Percentiles rank a stretch among this genome's conserved stretches.
Evolutionary conservation across 2,329 filamentous ascomycete species (phyloP).

Genomic region (Aspergillus puulaauensis): DNA sequence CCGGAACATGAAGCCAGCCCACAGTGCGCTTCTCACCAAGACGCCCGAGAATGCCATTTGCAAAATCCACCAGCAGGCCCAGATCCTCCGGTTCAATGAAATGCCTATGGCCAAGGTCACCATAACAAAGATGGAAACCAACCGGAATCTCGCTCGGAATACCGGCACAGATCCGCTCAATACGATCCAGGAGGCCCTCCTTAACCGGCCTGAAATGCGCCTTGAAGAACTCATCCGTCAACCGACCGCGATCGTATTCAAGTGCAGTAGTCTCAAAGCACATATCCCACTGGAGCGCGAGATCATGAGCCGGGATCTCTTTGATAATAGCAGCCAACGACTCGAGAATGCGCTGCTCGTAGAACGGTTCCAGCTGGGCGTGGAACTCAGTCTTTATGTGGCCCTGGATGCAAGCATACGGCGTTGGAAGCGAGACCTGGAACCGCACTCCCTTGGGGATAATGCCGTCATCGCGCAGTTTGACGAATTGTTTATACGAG

Average conservation of each 20-base stretch:
- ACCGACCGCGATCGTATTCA: slow-evolving; percentile 19
- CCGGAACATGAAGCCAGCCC: slow-evolving; percentile 46
- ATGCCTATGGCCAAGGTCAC: slow-evolving; percentile 46
- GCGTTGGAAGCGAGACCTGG: slow-evolving; percentile 32
- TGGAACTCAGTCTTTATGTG: slow-evolving; percentile 24
- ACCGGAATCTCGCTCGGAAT: slow-evolving; percentile 35
- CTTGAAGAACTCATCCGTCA: slow-evolving; percentile 28
- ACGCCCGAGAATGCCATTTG: slow-evolving; percentile 23
- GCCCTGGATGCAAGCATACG: slow-evolving; percentile 11
- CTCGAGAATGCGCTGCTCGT: slow-evolving; percentile 25
- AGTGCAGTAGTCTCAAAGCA: slow-evolving; percentile 25
- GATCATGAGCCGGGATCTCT: slow-evolving; percentile 27
- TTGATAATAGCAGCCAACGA: slow-evolving; percentile 24
- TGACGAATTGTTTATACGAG: slow-evolving; percentile 28
- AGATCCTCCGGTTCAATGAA: slow-evolving; percentile 45
- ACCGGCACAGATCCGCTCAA: neutral
- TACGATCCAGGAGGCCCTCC: slow-evolving; percentile 1
- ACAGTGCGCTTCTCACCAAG: neutral
- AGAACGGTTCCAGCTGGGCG: slow-evolving; percentile 26
- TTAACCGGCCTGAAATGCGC: slow-evolving; percentile 24
- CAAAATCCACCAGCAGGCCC: slow-evolving; percentile 37
- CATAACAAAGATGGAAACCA: slow-evolving; percentile 51
- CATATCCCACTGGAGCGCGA: slow-evolving; percentile 35
- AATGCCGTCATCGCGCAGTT: slow-evolving; percentile 18
- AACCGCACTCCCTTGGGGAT: slow-evolving; percentile 29